These are phyloP conservation scores for Calonectria hongkongensis DNA, from an alignment of 2,329 filamentous ascomycete genomes.

Conservation along the genomic window DNA sequence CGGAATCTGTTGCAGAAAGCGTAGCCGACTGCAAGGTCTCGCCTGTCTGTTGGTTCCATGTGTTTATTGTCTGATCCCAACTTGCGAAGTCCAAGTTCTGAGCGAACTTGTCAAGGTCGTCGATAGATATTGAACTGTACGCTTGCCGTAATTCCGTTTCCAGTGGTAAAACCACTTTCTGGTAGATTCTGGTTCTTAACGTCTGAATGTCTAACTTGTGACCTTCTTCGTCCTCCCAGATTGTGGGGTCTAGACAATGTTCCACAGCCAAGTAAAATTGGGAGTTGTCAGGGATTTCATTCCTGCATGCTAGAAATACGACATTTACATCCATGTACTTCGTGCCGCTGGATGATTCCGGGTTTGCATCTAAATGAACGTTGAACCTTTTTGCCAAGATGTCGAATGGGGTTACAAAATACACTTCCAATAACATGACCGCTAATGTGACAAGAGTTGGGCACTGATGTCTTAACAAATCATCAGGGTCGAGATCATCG, in stretches of 20 bases:
- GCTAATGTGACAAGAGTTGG: constrained; percentile 34
- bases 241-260: constrained; percentile 26
- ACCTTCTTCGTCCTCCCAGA: constrained; percentile 34
- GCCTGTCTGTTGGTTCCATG: constrained; percentile 10
- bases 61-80: constrained; percentile 35
- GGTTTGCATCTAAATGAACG: neutral
- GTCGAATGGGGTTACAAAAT: constrained; percentile 34
- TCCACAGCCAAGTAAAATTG: constrained; percentile 34
- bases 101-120: constrained; percentile 33
- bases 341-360: neutral
- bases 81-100: constrained; percentile 31
- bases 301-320: constrained; percentile 33
- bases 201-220: constrained; percentile 1
- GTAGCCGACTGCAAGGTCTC: neutral
- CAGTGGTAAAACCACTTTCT: constrained; percentile 31
- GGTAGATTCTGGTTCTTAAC: constrained; percentile 30
- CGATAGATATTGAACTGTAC: constrained; percentile 29
- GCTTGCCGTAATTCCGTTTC: constrained; percentile 33
- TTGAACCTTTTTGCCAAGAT: constrained; percentile 26
- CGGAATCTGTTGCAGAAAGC: too few relatives aligned
- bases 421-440: constrained; percentile 35
- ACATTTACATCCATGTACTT: constrained; percentile 25
- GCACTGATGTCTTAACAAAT: constrained; percentile 26
- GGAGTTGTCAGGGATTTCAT: constrained; percentile 35
- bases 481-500: constrained; percentile 33